Percentiles rank a stretch among this genome's conserved stretches.
Conservation (phyloP, 164 flowering plant species). For the Protea cynaroides region DNA sequence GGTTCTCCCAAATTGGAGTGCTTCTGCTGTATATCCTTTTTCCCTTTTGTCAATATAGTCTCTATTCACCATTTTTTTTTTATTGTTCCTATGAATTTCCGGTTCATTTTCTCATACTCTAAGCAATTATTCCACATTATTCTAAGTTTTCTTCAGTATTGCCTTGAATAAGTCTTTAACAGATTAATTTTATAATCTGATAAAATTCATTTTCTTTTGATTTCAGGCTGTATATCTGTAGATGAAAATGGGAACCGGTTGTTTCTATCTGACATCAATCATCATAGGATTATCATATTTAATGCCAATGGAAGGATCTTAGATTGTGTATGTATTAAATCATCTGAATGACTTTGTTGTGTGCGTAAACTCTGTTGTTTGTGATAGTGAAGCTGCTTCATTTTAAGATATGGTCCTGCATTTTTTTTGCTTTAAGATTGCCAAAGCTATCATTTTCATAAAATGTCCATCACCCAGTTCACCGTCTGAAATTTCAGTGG, state of each 20-base stretch:
- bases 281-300: constrained; percentile 71
- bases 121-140: too few species aligned
- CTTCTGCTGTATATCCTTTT: too few species aligned
- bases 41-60: too few species aligned
- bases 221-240: constrained; percentile 68
- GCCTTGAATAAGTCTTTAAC: neutral
- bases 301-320: constrained; percentile 55
- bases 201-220: neutral
- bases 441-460: neutral
- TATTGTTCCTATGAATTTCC: too few species aligned
- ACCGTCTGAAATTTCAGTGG: neutral
- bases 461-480: neutral
- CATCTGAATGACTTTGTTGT: neutral
- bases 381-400: neutral
- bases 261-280: constrained; percentile 85
- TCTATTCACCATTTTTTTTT: too few species aligned
- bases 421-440: neutral
- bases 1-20: too few species aligned
- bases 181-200: neutral
- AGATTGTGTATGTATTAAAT: constrained; percentile 64
- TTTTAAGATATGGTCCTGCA: neutral
- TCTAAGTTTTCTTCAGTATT: too few species aligned
- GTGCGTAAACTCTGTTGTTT: neutral
- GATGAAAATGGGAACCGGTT: constrained; percentile 62
- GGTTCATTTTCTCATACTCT: too few species aligned